phyloP scores from a whole-genome alignment of 2,329 filamentous ascomycete species.

The Clarireedia monteithiana region DNA sequence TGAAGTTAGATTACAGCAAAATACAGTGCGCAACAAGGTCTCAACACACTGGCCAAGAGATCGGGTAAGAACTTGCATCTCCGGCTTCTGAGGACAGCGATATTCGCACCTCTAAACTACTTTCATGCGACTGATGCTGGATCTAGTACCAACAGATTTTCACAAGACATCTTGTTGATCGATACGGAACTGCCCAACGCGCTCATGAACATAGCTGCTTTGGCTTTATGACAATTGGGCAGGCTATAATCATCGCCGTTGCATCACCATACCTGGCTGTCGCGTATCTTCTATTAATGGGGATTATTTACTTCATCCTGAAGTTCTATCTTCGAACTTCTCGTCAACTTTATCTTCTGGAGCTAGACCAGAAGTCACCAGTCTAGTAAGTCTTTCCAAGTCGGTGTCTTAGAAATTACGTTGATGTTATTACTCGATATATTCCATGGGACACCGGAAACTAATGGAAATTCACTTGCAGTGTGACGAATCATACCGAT shows the following conservation, averaged over 20 bases:
- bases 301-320: conserved; percentile 22
- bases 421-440: no score
- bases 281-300: conserved; percentile 1
- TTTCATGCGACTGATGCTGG: conserved; percentile 11
- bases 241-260: neutral
- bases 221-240: neutral
- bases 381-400: conserved; percentile 28
- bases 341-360: conserved; percentile 38
- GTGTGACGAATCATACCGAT: no score
- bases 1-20: no score
- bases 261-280: neutral
- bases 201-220: neutral
- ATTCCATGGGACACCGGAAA: neutral
- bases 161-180: conserved; percentile 14
- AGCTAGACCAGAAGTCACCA: conserved; percentile 36
- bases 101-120: neutral
- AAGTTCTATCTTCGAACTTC: conserved; percentile 40
- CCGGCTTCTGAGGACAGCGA: neutral
- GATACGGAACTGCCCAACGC: neutral
- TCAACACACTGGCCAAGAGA: neutral
- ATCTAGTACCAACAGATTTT: conserved; percentile 17
- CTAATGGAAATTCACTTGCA: neutral
- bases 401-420: no score
- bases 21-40: neutral
- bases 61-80: neutral